Evolutionary conservation across 305 asterid genomes (phyloP), one percentile per base, ranked within the genome.

Genomic region (Fraxinus albicans): DNA sequence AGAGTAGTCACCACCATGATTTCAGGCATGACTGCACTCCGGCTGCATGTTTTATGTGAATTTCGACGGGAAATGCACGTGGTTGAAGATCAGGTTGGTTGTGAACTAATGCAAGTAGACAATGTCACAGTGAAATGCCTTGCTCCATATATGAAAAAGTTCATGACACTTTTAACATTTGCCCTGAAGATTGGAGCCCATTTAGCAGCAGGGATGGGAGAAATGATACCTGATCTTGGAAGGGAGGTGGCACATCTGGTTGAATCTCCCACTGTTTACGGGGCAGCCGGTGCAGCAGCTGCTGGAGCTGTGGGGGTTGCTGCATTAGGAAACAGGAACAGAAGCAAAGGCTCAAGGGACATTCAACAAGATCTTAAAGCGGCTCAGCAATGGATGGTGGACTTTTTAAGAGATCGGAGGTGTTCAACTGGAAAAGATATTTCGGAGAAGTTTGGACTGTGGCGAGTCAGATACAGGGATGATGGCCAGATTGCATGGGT

Each of bases 141-240:
- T 53, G 95, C 97, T 69, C 98, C 97, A 0, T 91, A 94, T 33
- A 85, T 91, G 94, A 93, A 86, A 12, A 90, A 89, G 67, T 94
- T 94, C 90, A 90, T 92, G 98, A 94, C 86, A 85, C 92, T 95
- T 38, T 44, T 95, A 38, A 94, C 99, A 29, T 94, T 95, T 86
- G 97, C 98, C 36, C 92, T 95, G 47, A 94, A 95, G 84, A 93
- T 95, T 29, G 98, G 99, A 80, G 99, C 99, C 33, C 99, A 95
- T 81, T 84, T 95, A 79, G 97, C 98, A 76, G 95, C 82, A 77
- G 99, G 99, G 12, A 95, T 95, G 99, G 98, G 98, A 35, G 93
- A 90, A 77, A 84, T 95, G 93, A 95, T 95, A 86, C 99, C 99
- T 76, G 99, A 95, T 90, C 89, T 95, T 23, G 93, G 98, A 74